A percentile compares a stretch with the other conserved stretches of the same genome.
phyloP scores from a whole-genome alignment of 176 grass and related monocot species.

The Guadua angustifolia region DNA sequence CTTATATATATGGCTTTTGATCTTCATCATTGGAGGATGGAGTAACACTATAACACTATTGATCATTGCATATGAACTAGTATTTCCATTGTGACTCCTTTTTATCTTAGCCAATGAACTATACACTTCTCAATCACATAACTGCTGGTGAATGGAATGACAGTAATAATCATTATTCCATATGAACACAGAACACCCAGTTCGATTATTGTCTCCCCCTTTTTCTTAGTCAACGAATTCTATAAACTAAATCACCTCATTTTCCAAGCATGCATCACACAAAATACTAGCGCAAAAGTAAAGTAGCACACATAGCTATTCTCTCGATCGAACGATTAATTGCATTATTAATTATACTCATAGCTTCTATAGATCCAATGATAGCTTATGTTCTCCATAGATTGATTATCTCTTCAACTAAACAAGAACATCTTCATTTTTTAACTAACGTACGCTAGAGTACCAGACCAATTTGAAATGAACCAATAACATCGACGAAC shows the following conservation, averaged over 20 bases:
- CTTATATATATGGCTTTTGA: neutral
- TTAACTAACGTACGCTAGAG: slow-evolving; percentile 6
- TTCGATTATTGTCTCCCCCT: neutral
- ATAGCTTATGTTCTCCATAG: slow-evolving; percentile 37
- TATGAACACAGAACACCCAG: slow-evolving; percentile 2
- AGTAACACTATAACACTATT: neutral
- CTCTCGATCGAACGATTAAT: slow-evolving; percentile 5
- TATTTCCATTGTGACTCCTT: neutral
- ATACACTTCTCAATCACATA: neutral
- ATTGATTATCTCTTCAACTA: slow-evolving; percentile 27
- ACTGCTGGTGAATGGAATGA: neutral
- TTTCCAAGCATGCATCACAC: slow-evolving; percentile 25
- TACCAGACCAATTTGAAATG: slow-evolving; percentile 41
- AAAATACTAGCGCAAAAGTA: neutral
- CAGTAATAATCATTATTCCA: neutral
- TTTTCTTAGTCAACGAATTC: neutral
- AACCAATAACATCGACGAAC: neutral
- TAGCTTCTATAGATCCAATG: slow-evolving; percentile 17
- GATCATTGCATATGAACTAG: neutral
- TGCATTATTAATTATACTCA: neutral
- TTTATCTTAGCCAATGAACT: neutral
- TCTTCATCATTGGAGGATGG: neutral
- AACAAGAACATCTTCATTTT: slow-evolving; percentile 29
- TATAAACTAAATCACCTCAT: neutral
- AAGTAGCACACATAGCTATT: slow-evolving; percentile 4